These are phyloP conservation scores for Tulasnella sp. DNA, from an alignment of 768 basidiomycete genomes.

Conservation along the genomic window DNA sequence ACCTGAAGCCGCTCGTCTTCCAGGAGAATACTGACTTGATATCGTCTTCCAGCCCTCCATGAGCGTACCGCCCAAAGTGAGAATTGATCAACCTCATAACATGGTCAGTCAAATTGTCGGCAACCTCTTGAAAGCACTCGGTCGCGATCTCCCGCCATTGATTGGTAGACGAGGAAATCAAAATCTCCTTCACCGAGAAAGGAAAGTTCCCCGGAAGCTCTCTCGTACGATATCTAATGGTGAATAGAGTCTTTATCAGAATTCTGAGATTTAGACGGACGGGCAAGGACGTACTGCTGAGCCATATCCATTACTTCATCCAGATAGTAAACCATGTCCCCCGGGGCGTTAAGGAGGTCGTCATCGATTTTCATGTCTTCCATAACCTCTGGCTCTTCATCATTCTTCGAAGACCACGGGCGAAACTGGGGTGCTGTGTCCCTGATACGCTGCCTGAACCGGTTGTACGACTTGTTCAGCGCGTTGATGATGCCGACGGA, in stretches of 20 bases:
- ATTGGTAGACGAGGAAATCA: background rate
- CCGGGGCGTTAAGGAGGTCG: constrained; percentile 17
- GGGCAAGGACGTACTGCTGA: constrained; percentile 2
- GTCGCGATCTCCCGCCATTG: background rate
- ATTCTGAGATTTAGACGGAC: background rate
- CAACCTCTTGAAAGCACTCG: background rate
- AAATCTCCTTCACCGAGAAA: constrained; percentile 35
- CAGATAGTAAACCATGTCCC: constrained; percentile 19
- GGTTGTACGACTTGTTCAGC: background rate
- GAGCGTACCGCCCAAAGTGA: background rate
- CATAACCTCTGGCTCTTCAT: background rate
- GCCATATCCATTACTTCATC: constrained; percentile 16
- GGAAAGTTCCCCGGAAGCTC: constrained; percentile 58
- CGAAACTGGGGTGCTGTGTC: background rate
- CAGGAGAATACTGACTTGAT: background rate
- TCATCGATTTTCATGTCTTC: background rate
- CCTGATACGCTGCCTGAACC: background rate
- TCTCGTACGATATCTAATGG: constrained; percentile 50
- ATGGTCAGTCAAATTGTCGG: background rate
- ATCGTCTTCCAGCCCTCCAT: background rate
- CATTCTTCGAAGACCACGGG: constrained; percentile 8
- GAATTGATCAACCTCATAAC: background rate
- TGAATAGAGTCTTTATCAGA: background rate
- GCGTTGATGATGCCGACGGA: background rate
- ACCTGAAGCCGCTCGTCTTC: constrained; percentile 28